Base-by-base conservation (phyloP, 768 basidiomycete species). In the Calocera cornea region DNA sequence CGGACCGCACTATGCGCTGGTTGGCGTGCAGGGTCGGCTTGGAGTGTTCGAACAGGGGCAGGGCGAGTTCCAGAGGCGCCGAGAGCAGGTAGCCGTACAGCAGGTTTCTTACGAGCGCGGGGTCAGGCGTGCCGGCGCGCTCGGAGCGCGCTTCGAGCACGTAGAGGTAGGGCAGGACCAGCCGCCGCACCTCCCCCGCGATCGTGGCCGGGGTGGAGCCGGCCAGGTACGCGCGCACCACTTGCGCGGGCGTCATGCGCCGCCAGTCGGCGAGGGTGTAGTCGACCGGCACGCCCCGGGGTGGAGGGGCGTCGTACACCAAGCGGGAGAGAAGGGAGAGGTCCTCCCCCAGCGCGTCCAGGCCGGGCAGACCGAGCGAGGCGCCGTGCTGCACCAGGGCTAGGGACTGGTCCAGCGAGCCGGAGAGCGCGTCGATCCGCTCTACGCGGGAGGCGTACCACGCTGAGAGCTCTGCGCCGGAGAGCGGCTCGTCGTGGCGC, bases 271-370 rank as follows among this genome's bases (percentile, higher is more conserved):
- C 76, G 19, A 97, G 80, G 0, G 87, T 87, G 90, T 90, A 94
- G 73, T 88, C 86, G 17, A 41, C 40, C 33, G 41, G 44, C 16
- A 24, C n/a, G 83, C 81, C 76, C 7, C 60, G 69, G 0, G 80
- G 75, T 64, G 81, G 80, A 65, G 83, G 82, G 11, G 85, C 80
- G 73, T 97, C 93, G 71, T 99, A 99, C 14, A 95, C 86, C 50
- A 98, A 82, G 22, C 88, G 83, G 1, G 89, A 87, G 40, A 99
- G 82, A 7, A 98, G 83, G 70, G 86, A 89, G 41, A 98, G 83
- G 65, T 98, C 95, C 78, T 97, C 95, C 1, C 94, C 95, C 1
- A 94, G 76, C 72, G 86, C 85, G 71, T 95, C 95, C 44, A 99
- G 82, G 0, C 80, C 84, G 22, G 85, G 82, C 14, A 97, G 80